These are phyloP conservation scores for Coleophoma cylindrospora DNA, from an alignment of 2,329 filamentous ascomycete species.

Conservation along the genomic window DNA sequence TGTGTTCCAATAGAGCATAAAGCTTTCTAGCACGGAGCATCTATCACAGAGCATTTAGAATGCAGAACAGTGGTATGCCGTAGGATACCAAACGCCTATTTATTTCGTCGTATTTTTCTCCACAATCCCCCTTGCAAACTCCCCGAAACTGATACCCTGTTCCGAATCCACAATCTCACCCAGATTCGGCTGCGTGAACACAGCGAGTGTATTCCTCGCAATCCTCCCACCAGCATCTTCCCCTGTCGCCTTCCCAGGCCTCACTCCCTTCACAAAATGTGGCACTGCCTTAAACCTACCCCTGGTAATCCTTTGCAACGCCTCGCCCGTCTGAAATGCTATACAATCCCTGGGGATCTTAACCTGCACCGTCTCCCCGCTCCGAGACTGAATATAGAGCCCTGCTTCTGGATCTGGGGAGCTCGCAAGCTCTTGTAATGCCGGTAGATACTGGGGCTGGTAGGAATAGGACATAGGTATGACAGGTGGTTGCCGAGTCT, in stretches of 20 bases:
- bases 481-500: conserved; percentile 40
- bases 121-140: conserved; percentile 53
- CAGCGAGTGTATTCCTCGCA: conserved; percentile 83
- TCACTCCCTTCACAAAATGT: conserved; percentile 84
- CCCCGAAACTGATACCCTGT: conserved; percentile 65
- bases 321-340: conserved; percentile 93
- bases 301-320: conserved; percentile 83
- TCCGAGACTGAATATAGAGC: conserved; percentile 88
- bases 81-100: neutral
- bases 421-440: conserved; percentile 63
- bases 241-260: conserved; percentile 37
- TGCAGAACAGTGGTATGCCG: neutral
- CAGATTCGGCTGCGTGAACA: conserved; percentile 95
- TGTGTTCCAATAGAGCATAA: no score
- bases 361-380: conserved; percentile 81
- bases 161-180: conserved; percentile 70
- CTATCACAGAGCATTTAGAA: neutral
- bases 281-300: conserved; percentile 92
- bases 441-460: conserved; percentile 31
- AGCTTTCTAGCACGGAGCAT: neutral
- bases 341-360: conserved; percentile 87
- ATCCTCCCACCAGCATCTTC: conserved; percentile 44
- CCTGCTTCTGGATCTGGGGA: conserved; percentile 83
- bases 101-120: conserved; percentile 28
- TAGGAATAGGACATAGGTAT: conserved; percentile 23